phyloP scores from a whole-genome alignment of 257 asterid species.

The Solanum neorickii region DNA sequence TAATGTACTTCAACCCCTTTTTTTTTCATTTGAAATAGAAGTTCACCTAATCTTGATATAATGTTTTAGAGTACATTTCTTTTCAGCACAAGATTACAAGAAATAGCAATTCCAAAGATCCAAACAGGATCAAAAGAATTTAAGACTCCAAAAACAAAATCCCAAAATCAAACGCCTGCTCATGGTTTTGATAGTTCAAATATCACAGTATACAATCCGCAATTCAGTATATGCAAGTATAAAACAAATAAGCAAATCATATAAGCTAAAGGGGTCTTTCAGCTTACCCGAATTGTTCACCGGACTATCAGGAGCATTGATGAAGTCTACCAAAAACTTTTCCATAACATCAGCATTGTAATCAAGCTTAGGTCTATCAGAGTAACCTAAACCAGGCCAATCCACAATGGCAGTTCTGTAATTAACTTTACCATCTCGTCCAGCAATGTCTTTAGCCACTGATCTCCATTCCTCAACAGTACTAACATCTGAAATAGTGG shows the following conservation, averaged over 20 bases:
- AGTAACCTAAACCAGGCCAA: slow-evolving; percentile 96
- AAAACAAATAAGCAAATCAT: neutral
- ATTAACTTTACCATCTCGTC: slow-evolving; percentile 24
- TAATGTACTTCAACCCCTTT: neutral
- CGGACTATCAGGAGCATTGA: slow-evolving; percentile 57
- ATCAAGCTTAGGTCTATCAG: slow-evolving; percentile 81
- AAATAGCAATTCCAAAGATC: neutral
- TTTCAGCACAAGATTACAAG: neutral
- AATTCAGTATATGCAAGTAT: neutral
- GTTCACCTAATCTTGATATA: neutral
- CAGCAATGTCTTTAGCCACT: slow-evolving; percentile 69
- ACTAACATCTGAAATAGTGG: slow-evolving; percentile 92
- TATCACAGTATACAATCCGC: neutral
- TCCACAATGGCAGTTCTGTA: slow-evolving; percentile 78
- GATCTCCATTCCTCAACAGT: slow-evolving; percentile 91
- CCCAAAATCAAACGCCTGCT: neutral
- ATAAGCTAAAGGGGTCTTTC: neutral
- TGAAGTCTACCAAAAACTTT: slow-evolving; percentile 69
- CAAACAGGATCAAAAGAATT: neutral
- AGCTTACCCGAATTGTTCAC: slow-evolving; percentile 41
- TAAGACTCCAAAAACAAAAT: neutral
- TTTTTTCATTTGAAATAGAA: neutral
- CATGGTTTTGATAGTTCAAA: neutral
- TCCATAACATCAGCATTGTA: slow-evolving; percentile 86
- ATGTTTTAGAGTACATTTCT: neutral